Percentiles rank a stretch among this genome's conserved stretches.
Evolutionary conservation across 2,329 filamentous ascomycete species (phyloP).

Genomic region (Stachybotrys echinatus): DNA sequence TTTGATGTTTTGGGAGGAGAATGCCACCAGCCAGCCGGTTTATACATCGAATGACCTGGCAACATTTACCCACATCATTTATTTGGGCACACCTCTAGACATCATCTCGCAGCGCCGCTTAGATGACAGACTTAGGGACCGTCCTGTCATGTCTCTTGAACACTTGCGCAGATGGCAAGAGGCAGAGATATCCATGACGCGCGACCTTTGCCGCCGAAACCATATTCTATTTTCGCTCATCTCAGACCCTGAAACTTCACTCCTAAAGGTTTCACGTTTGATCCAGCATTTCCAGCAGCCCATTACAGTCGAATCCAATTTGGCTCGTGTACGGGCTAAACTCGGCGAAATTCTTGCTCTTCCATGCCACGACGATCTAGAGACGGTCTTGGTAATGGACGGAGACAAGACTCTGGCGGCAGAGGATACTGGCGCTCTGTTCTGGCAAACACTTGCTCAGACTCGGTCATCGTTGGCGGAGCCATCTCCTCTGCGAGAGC

Average conservation of each 20-base stretch:
- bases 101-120: constrained; percentile 29
- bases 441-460: constrained; percentile 34
- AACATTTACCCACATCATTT: constrained; percentile 53
- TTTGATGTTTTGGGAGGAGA: too few relatives aligned
- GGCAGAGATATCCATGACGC: constrained; percentile 36
- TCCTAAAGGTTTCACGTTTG: constrained; percentile 2
- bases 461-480: not conserved
- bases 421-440: constrained; percentile 43
- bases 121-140: constrained; percentile 29
- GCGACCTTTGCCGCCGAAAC: constrained; percentile 35
- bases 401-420: constrained; percentile 50
- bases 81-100: constrained; percentile 37
- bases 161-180: constrained; percentile 44
- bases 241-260: constrained; percentile 5
- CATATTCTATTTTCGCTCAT: constrained; percentile 40
- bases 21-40: constrained; percentile 22
- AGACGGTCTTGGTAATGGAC: constrained; percentile 51
- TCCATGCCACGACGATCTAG: constrained; percentile 9
- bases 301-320: constrained; percentile 28
- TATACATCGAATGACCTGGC: constrained; percentile 39
- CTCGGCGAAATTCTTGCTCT: constrained; percentile 27
- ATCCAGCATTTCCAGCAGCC: constrained; percentile 7
- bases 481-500: constrained; percentile 25
- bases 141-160: constrained; percentile 21
- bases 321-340: constrained; percentile 14